Conservation (phyloP, 768 basidiomycete genomes). For the Podaxis rugospora region DNA sequence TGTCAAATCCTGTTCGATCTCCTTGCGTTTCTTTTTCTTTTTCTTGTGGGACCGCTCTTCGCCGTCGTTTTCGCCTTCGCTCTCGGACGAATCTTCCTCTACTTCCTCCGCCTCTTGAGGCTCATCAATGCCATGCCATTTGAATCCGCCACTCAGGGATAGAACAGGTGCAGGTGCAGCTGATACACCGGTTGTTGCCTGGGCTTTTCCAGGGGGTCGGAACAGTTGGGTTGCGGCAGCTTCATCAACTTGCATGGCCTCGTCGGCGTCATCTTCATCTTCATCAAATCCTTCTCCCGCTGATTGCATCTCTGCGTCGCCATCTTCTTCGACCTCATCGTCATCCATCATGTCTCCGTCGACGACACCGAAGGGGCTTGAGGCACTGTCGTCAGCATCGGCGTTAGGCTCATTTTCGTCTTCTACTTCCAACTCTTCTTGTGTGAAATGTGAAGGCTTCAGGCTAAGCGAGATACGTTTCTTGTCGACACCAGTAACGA, state of each 20-base stretch:
- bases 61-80: constrained; percentile 36
- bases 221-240: constrained; percentile 25
- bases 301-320: constrained; percentile 11
- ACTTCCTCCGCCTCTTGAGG: constrained; percentile 32
- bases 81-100: constrained; percentile 37
- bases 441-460: constrained; percentile 83
- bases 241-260: constrained; percentile 43
- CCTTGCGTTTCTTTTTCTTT: constrained; percentile 64
- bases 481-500: constrained; percentile 67
- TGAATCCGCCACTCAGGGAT: constrained; percentile 58
- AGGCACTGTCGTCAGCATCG: constrained; percentile 20
- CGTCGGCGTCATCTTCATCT: constrained; percentile 26
- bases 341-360: constrained; percentile 16
- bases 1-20: constrained; percentile 77
- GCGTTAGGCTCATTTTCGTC: constrained; percentile 22
- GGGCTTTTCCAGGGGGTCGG: constrained; percentile 6
- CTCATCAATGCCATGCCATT: constrained; percentile 52
- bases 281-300: background rate
- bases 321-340: constrained; percentile 16
- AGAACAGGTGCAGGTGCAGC: constrained; percentile 33
- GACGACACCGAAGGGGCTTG: constrained; percentile 16
- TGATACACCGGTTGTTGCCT: constrained; percentile 10
- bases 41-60: constrained; percentile 49
- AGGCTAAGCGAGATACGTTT: constrained; percentile 82
- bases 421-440: constrained; percentile 50